Evolutionary conservation across 345 rosid genomes (phyloP), one percentile per base, ranked within the genome.

Genomic region (Brassica cretica): DNA sequence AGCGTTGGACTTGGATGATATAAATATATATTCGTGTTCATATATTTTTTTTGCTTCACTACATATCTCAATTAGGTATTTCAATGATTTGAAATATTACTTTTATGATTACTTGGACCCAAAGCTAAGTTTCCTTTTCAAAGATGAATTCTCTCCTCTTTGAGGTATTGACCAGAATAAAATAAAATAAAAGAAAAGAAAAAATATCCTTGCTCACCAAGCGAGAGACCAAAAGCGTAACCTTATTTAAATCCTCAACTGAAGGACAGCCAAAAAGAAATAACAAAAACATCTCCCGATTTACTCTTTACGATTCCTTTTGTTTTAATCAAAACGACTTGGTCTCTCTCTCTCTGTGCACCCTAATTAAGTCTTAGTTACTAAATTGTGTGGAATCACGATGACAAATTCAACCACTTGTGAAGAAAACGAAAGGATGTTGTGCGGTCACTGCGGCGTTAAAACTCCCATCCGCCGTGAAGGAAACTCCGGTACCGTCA

Each of bases 391-490:
- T 55, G 25, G 6, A 75, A 66, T 10, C 21, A 75, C 21, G 72
- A 72, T 65, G 68, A 8, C 30, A 44, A 33, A 58, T 6, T 5
- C 15, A 66, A 78, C 55, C 10, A 30, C 1, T 9, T 53, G 15
- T 9, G 76, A 65, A 37, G 76, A 41, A 64, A 71, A 77, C 4
- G 68, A 64, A 56, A 71, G 39, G 18, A 58, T 78, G 81, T 59
- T 66, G 55, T 78, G 77, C 30, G 68, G 76, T 58, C 81, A 78
- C 77, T 78, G 81, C 11, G 27, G 72, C 7, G 63, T 78, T 59
- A 30, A 72, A 1, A 59, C 73, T 72, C 81, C 63, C 1, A 44
- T 72, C 64, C 73, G 77, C 14, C 55, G 21, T 21, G 81, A 66
- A 72, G 77, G 81, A 44, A 59, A 21, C 19, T 8, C 4, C 5